Base-by-base conservation (phyloP, 495 filamentous ascomycete species). In the Hypomontagnella monticulosa region DNA sequence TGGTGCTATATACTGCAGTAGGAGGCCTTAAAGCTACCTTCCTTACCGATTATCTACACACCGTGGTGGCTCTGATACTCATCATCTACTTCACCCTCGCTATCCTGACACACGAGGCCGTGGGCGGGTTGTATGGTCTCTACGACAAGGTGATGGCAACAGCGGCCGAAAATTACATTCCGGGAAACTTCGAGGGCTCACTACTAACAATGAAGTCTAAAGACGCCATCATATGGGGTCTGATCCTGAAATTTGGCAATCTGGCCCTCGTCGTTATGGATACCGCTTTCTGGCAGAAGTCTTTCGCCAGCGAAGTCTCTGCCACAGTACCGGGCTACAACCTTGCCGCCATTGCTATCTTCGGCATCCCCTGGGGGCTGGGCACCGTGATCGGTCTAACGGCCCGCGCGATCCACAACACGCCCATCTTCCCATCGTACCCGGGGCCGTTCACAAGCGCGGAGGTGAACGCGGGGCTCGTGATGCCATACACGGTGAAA, bases 101-200 rank as follows among this genome's bases (percentile, higher is more conserved):
- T 1, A 86, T 91, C 0, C 92, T 91, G 65, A 86, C 89, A 0
- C 91, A 88, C 7, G 89, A 86, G 57, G 80, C 78, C 4, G 76
- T 84, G 12, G 80, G 93, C 6, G 91, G 92, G n/a, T 89, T 88
- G 61, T 85, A 83, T 38, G 82, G 84, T 34, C 91, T 92, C 75
- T 93, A 91, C 78, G 91, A 93, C 79, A 93, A 93, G 67, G 89
- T 91, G 30, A 91, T 93, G 63, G 90, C 90, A n/a, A 90, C 91
- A 1, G 85, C 84, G 46, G 88, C 89, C 3, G 87, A 91, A 5
- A 87, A 91, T 30, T 79, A 76, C 54, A 75, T 84, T 15, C 49
- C 70, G 0, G 80, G 80, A 1, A 84, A 84, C 42, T 82, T 78
- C 30, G 44, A 79, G 18, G 81, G 81, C 2, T 82, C 81, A 0